Conservation (phyloP, 768 basidiomycete species). For the Rhodotorula kratochvilovae region DNA sequence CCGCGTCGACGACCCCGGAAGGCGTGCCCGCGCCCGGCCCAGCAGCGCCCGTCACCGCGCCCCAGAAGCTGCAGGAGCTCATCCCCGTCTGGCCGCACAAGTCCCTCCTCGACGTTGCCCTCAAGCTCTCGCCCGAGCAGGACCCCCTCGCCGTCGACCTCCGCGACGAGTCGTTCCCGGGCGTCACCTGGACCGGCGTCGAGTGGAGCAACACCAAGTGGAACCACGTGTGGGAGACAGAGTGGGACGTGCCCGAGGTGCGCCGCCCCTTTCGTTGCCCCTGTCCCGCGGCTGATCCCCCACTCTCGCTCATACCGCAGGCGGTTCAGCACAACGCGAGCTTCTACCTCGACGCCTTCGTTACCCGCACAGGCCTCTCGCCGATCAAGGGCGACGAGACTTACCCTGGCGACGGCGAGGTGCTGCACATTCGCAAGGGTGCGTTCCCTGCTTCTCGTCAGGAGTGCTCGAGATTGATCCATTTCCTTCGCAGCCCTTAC, state of each 20-base stretch:
- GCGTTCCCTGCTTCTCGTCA: slow-evolving; percentile 61
- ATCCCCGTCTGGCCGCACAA: slow-evolving; percentile 10
- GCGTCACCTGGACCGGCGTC: slow-evolving; percentile 28
- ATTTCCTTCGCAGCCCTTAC: slow-evolving; percentile 54
- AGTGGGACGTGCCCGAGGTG: slow-evolving; percentile 29
- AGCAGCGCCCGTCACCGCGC: not conserved
- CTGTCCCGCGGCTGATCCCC: too few relatives aligned
- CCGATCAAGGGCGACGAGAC: slow-evolving; percentile 59
- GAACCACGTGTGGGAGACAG: slow-evolving; percentile 29
- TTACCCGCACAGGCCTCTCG: slow-evolving; percentile 62
- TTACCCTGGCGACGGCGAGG: slow-evolving; percentile 55
- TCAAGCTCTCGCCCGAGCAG: slow-evolving; percentile 22
- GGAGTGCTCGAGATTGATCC: too few relatives aligned
- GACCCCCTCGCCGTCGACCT: slow-evolving; percentile 27
- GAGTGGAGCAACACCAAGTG: slow-evolving; percentile 24
- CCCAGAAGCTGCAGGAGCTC: not conserved
- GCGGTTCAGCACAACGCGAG: slow-evolving; percentile 70
- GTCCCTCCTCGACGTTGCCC: slow-evolving; percentile 22
- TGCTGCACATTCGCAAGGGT: slow-evolving; percentile 60
- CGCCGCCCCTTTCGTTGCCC: too few relatives aligned
- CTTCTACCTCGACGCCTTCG: slow-evolving; percentile 76
- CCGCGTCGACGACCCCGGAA: not conserved
- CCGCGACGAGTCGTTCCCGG: slow-evolving; percentile 9
- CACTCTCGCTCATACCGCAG: too few relatives aligned
- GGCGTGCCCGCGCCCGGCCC: not conserved